A percentile compares a stretch with the other conserved stretches of the same genome.
Evolutionary conservation across 306 rosid species (phyloP).

Genomic region (Ormosia semicastrata): DNA sequence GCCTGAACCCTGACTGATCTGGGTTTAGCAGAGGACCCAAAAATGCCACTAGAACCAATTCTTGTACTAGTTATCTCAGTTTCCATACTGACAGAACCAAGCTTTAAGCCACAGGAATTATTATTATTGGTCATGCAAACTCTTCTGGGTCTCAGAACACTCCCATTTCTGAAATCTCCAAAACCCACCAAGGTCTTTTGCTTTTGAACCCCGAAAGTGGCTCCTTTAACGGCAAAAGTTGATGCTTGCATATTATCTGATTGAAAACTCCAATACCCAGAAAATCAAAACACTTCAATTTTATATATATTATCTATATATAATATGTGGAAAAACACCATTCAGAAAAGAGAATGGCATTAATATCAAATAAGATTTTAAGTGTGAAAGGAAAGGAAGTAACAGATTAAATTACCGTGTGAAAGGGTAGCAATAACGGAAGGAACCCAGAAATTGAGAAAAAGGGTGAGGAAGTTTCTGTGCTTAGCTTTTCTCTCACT

Average conservation of each 20-base stretch:
- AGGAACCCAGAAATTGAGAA: background rate
- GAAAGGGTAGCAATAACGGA: background rate
- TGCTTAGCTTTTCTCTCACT: background rate
- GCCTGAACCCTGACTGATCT: constrained; percentile 74
- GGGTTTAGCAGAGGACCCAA: constrained; percentile 49
- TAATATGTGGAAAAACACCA: background rate
- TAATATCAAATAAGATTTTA: background rate
- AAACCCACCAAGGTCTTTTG: constrained; percentile 38
- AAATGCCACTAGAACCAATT: constrained; percentile 44
- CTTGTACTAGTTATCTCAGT: constrained; percentile 41
- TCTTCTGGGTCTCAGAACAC: constrained; percentile 35
- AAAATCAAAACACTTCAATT: constrained; percentile 31
- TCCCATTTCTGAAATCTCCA: constrained; percentile 41
- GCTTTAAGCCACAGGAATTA: constrained; percentile 41
- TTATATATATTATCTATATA: too few species aligned
- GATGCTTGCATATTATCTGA: constrained; percentile 72
- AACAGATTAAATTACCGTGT: background rate
- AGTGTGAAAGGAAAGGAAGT: background rate
- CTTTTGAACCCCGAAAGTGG: constrained; percentile 46
- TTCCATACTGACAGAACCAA: constrained; percentile 49
- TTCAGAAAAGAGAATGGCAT: background rate
- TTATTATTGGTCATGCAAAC: constrained; percentile 45
- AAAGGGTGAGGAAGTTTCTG: constrained; percentile 15
- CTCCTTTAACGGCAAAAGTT: constrained; percentile 47
- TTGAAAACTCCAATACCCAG: constrained; percentile 20